A percentile compares a stretch with the other conserved stretches of the same genome.
Conservation (phyloP, 352 stramenopile genomes). For the Pythium guiyangense region DNA sequence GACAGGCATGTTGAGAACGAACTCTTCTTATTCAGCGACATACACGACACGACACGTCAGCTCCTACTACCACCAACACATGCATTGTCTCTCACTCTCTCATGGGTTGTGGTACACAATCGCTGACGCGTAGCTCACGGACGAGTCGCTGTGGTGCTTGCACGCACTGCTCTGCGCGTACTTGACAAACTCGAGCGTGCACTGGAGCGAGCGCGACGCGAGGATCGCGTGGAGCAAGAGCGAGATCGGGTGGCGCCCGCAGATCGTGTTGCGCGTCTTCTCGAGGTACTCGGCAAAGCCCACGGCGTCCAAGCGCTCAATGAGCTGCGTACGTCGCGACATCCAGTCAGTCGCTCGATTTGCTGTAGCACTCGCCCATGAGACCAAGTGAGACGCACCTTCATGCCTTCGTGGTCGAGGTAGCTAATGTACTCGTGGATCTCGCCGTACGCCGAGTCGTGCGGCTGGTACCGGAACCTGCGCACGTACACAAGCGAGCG, state of each 20-base stretch:
- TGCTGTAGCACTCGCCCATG: too few species aligned
- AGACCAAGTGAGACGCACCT: too few species aligned
- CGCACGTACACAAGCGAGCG: not conserved
- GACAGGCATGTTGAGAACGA: too few species aligned
- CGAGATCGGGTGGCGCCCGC: conserved; percentile 93
- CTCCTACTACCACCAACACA: too few species aligned
- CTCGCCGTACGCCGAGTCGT: conserved; percentile 76
- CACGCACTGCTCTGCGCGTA: conserved; percentile 92
- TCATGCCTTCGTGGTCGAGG: conserved; percentile 90
- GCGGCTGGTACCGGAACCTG: conserved; percentile 89
- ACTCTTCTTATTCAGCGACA: too few species aligned
- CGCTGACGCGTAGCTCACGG: conserved; percentile 94
- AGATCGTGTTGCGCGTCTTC: conserved; percentile 96
- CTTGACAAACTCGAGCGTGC: conserved; percentile 88
- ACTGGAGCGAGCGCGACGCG: conserved; percentile 52
- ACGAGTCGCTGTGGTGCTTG: conserved; percentile 83
- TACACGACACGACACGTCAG: too few species aligned
- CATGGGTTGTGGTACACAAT: conserved; percentile 69
- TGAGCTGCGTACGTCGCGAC: conserved; percentile 55
- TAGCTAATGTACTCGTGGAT: conserved; percentile 95
- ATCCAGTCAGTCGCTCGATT: too few species aligned
- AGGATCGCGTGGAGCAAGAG: conserved; percentile 63
- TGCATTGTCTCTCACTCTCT: not conserved
- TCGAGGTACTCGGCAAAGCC: conserved; percentile 95
- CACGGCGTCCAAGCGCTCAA: conserved; percentile 87